Evolutionary conservation across 1,284 basidiomycete genomes (phyloP).

Genomic region (Fomitopsis pinicola): DNA sequence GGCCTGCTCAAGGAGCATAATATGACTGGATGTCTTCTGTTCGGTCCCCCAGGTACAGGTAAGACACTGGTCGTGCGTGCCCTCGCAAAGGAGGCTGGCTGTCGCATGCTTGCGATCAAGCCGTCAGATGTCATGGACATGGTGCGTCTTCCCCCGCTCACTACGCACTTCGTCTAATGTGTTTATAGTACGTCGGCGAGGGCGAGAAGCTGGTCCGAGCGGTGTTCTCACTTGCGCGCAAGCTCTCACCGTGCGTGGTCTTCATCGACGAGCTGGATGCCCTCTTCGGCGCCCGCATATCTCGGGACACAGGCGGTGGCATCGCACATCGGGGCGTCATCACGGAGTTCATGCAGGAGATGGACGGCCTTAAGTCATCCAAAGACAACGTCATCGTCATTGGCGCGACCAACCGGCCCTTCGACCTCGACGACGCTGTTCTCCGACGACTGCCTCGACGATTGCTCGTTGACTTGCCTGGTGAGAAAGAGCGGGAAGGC

Average conservation of each 20-base stretch:
- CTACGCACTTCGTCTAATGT: slow-evolving; percentile 2
- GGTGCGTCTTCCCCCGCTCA: slow-evolving; percentile 39
- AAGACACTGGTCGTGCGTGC: slow-evolving; percentile 90
- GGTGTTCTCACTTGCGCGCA: slow-evolving; percentile 86
- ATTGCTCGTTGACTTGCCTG: slow-evolving; percentile 81
- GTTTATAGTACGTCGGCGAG: slow-evolving; percentile 82
- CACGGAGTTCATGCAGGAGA: slow-evolving; percentile 98
- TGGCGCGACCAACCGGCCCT: slow-evolving; percentile 90
- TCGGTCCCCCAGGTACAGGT: slow-evolving; percentile 90
- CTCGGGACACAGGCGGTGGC: slow-evolving; percentile 77
- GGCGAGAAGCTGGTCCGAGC: slow-evolving; percentile 93
- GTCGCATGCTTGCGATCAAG: slow-evolving; percentile 81
- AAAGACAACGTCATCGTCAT: slow-evolving; percentile 88
- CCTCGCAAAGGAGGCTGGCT: slow-evolving; percentile 87
- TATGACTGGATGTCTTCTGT: slow-evolving; percentile 84
- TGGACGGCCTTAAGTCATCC: slow-evolving; percentile 88
- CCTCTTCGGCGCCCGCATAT: slow-evolving; percentile 85
- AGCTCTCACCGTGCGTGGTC: slow-evolving; percentile 88
- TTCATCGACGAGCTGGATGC: slow-evolving; percentile 97
- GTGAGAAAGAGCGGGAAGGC: slow-evolving; percentile 80
- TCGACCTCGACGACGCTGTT: slow-evolving; percentile 83
- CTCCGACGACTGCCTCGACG: slow-evolving; percentile 80
- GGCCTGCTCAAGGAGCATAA: slow-evolving; percentile 90
- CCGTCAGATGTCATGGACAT: slow-evolving; percentile 89
- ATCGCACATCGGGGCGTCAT: slow-evolving; percentile 83